These are phyloP conservation scores for Cryptococcus amylolentus DNA, from an alignment of 1,284 basidiomycete genomes.

Conservation along the genomic window DNA sequence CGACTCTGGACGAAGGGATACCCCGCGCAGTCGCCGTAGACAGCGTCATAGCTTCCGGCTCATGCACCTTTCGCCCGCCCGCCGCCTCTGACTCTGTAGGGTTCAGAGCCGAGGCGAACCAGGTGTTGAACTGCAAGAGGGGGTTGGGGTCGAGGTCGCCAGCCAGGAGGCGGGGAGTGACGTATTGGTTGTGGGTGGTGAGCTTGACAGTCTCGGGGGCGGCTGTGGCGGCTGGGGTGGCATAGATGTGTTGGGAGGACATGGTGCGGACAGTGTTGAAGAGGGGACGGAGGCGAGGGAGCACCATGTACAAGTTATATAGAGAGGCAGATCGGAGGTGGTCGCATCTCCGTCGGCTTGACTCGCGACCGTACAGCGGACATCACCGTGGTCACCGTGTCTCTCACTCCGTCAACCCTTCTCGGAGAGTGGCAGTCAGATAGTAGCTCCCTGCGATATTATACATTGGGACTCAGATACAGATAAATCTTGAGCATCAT, in stretches of 20 bases:
- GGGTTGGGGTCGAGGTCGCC: constrained; percentile 64
- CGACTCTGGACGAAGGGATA: constrained; percentile 81
- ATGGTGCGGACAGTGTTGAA: not conserved
- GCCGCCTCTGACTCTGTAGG: constrained; percentile 17
- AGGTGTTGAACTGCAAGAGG: constrained; percentile 73
- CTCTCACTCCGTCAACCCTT: too few species aligned
- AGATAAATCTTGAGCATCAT: too few species aligned
- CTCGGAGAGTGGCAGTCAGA: too few species aligned
- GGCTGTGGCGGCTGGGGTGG: constrained; percentile 7
- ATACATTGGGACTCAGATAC: too few species aligned
- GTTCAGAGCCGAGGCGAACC: constrained; percentile 67
- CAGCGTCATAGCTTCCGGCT: constrained; percentile 84
- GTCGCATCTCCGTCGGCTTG: too few species aligned
- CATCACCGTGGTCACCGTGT: too few species aligned
- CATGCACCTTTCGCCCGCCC: constrained; percentile 57
- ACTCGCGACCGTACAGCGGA: too few species aligned
- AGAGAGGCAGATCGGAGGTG: too few species aligned
- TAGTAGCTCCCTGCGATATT: too few species aligned
- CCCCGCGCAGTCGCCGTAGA: constrained; percentile 70
- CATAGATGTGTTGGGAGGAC: constrained; percentile 15
- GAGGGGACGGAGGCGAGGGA: not conserved
- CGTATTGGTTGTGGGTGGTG: constrained; percentile 71
- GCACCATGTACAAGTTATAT: too few species aligned
- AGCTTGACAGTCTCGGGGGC: constrained; percentile 50
- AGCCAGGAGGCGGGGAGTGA: constrained; percentile 61